These are phyloP conservation scores for Mucor saturninus DNA, from an alignment of 371 early-diverging fungal genomes.

Conservation along the genomic window DNA sequence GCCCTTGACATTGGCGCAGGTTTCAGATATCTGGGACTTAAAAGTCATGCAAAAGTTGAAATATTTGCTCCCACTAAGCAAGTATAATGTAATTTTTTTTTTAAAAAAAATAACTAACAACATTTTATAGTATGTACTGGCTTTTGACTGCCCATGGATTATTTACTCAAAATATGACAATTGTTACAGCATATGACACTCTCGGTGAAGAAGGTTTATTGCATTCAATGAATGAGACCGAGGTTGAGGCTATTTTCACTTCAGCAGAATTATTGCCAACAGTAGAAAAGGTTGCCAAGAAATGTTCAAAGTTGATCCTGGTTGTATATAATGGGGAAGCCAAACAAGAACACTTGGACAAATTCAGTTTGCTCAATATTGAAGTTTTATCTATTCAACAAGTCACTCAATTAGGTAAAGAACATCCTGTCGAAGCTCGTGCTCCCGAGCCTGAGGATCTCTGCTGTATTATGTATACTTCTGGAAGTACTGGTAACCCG, in stretches of 20 bases:
- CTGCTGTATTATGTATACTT: constrained; percentile 84
- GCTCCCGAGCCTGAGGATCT: constrained; percentile 66
- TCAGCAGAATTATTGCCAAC: constrained; percentile 70
- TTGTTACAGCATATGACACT: constrained; percentile 84
- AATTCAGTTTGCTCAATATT: constrained; percentile 5
- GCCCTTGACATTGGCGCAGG: constrained; percentile 66
- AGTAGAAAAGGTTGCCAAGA: constrained; percentile 47
- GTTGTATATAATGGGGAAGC: constrained; percentile 77
- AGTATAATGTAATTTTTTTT: not conserved
- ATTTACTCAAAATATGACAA: constrained; percentile 62
- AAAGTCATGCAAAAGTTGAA: constrained; percentile 61
- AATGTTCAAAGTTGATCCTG: constrained; percentile 61
- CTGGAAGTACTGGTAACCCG: constrained; percentile 81
- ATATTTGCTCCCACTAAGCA: constrained; percentile 80
- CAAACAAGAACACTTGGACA: constrained; percentile 19
- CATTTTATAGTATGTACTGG: constrained; percentile 38
- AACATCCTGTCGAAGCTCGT: constrained; percentile 56
- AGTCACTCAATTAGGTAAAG: constrained; percentile 62
- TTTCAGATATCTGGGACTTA: constrained; percentile 65
- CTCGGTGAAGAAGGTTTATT: constrained; percentile 74
- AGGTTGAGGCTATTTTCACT: constrained; percentile 64
- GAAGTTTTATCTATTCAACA: constrained; percentile 48
- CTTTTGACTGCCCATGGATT: constrained; percentile 38
- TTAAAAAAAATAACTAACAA: not conserved
- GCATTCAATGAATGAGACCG: constrained; percentile 67